Base-by-base conservation (phyloP, 352 stramenopile genomes). In the Pythium chondricola region DNA sequence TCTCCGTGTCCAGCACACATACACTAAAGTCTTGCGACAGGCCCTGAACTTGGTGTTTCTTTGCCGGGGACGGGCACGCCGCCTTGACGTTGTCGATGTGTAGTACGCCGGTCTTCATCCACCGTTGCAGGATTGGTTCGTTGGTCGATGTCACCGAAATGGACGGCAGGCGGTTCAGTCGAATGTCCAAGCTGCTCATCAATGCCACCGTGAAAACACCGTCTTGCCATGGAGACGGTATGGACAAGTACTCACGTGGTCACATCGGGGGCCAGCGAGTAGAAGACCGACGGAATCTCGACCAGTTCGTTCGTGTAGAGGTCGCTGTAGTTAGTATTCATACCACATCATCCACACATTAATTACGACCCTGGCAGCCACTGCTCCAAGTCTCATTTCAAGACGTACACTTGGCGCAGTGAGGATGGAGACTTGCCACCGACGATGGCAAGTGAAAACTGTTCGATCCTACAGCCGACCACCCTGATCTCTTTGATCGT, bases 401-500 rank as follows among this genome's bases (percentile, higher is more conserved):
- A 22, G 18, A 57, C 40, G 16, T 40, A 54, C 33, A 52, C 48
- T 39, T 39, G 24, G 4, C 32, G 10, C 2, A 58, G 33, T 0
- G 65, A 66, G 3, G 59, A 53, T 17, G 57, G 47, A 2, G 57
- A 26, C 1, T 39, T 22, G 11, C 59, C 66, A 14, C 69, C 70
- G 10, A 43, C 39, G 9, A 82, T 66, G 30, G 74, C 60, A 16
- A 78, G 58, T 3, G 70, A 74, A 21, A 85, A 39, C 6, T 57
- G 69, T 8, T 56, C 33, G 24, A 85, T 52, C 1, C 45, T 61
- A 25, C 74, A 85, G 29, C 56, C 45, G 9, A 77, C 49, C 36
- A 85, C 65, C 3, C 60, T 67, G 4, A 85, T 66, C 53, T 71
- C 58, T 52, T 69, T 48, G 22, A 85, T 64, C 16, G 73, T 70